Base-by-base conservation (phyloP, 352 stramenopile species). In the Phytophthora sansomeana region DNA sequence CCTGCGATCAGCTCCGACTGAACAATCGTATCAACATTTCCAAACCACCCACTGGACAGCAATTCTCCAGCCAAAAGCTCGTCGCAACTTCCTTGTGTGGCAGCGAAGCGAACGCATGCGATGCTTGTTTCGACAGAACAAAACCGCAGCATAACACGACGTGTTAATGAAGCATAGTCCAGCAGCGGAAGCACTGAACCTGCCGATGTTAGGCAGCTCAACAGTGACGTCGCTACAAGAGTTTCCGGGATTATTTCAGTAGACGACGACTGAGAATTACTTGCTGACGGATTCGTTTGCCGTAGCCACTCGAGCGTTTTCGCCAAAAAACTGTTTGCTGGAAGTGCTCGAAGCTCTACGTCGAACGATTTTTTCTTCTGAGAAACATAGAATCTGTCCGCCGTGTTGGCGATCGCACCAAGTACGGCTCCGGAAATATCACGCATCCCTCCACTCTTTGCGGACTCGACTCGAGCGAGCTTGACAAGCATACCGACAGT, bases 361-460 rank as follows among this genome's bases (percentile, higher is more conserved):
- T 87, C 71, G 5, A 87, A 78, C 28, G 53, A 67, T 63, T 81
- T 79, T 51, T 87, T 87, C 58, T 80, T 85, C 24, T 83, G 76
- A 4, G 60, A 51, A 19, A 85, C 68, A 35, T 78, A 77, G 55
- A 83, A 78, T 7, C 56, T 11, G 16, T 80, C 66, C 2, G 61
- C 46, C 2, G 55, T 32, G 19, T 60, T 62, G 44, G 78, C 69
- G 60, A 87, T 72, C 28, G 76, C 63, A 26, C 76, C 65, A n/a
- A 80, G 60, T 16, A 72, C 44, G 33, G 63, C 32, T 17, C 32
- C 41, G 43, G 66, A 57, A 53, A 58, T 10, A 14, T 17, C 44
- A 28, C 30, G 49, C 0, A 49, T 16, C 13, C 17, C 11, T 26
- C 58, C 29, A 24, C 14, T 36, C 13, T 63, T 28, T 17, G 32